A percentile compares a stretch with the other conserved stretches of the same genome.
phyloP scores from a whole-genome alignment of 768 basidiomycete genomes.

The Hericium rajendrae region DNA sequence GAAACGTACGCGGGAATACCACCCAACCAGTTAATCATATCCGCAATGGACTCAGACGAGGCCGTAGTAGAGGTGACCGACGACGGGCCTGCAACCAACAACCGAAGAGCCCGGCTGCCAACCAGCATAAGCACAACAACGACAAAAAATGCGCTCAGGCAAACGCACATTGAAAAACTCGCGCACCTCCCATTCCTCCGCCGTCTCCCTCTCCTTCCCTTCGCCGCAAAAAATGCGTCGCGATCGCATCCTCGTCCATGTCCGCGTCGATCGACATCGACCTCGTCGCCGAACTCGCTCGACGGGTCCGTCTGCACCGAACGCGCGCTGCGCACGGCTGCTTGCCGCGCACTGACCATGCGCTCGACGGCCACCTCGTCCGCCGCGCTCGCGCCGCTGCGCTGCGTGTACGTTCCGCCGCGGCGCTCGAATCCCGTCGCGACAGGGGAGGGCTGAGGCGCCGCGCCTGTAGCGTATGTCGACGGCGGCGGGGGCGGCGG shows the following conservation, averaged over 20 bases:
- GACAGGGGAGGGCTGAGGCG: no score
- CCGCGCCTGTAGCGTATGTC: no score
- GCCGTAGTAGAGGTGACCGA: not conserved
- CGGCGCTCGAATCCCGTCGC: no score
- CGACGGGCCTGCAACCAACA: not conserved
- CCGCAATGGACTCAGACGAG: not conserved
- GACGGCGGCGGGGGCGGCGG: no score
- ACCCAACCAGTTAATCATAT: not conserved
- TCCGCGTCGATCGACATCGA: not conserved
- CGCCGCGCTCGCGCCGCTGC: not conserved
- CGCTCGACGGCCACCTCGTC: not conserved
- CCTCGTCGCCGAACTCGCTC: not conserved
- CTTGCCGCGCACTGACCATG: no score
- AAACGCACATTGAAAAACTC: not conserved
- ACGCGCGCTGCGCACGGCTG: not conserved
- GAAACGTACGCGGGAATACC: not conserved
- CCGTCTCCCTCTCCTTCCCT: not conserved
- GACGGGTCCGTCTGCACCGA: not conserved
- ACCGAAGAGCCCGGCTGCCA: not conserved
- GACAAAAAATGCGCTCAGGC: not conserved
- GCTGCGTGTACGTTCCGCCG: no score
- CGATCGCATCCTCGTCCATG: not conserved
- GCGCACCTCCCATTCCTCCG: not conserved
- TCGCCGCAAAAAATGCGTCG: not conserved
- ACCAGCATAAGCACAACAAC: not conserved